phyloP scores from a whole-genome alignment of 1,139 yeast genomes.

The Geotrichum phurueaensis region DNA sequence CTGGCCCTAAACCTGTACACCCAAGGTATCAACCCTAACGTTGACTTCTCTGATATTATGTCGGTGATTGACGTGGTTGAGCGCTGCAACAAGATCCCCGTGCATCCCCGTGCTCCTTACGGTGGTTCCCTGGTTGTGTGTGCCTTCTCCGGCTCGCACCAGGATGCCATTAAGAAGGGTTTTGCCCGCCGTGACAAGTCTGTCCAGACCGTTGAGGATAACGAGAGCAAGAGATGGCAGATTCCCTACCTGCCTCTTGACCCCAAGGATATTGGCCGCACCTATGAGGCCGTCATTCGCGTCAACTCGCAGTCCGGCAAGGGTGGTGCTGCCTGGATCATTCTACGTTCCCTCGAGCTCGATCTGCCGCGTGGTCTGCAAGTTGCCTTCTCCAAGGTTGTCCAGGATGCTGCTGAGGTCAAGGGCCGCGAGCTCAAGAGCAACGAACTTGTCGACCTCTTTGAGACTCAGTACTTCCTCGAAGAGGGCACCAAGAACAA shows the following conservation, averaged over 20 bases:
- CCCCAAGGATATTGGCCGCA: slow-evolving; percentile 93
- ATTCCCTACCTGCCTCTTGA: slow-evolving; percentile 94
- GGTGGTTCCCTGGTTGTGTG: slow-evolving; percentile 96
- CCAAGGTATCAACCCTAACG: slow-evolving; percentile 79
- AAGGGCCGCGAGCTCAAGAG: slow-evolving; percentile 80
- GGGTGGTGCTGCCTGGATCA: slow-evolving; percentile 98
- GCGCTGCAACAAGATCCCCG: slow-evolving; percentile 91
- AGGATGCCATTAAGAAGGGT: slow-evolving; percentile 97
- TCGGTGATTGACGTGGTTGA: slow-evolving; percentile 82
- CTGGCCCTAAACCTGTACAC: slow-evolving; percentile 90
- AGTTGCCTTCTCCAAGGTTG: slow-evolving; percentile 79
- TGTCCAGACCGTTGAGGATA: slow-evolving; percentile 37
- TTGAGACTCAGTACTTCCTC: slow-evolving; percentile 65
- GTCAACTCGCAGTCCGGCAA: slow-evolving; percentile 98
- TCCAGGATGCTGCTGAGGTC: slow-evolving; percentile 74
- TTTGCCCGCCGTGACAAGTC: slow-evolving; percentile 54
- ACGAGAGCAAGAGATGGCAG: slow-evolving; percentile 48
- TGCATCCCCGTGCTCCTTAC: slow-evolving; percentile 89
- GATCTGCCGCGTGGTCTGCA: slow-evolving; percentile 92
- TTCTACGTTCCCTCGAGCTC: slow-evolving; percentile 77
- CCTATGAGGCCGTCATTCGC: slow-evolving; percentile 94
- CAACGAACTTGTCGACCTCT: slow-evolving; percentile 68
- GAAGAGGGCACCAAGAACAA: slow-evolving; percentile 34
- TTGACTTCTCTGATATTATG: slow-evolving; percentile 81
- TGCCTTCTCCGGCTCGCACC: slow-evolving; percentile 95